Conservation (phyloP, 805 yeast species). For the Metschnikowia arizonensis region DNA sequence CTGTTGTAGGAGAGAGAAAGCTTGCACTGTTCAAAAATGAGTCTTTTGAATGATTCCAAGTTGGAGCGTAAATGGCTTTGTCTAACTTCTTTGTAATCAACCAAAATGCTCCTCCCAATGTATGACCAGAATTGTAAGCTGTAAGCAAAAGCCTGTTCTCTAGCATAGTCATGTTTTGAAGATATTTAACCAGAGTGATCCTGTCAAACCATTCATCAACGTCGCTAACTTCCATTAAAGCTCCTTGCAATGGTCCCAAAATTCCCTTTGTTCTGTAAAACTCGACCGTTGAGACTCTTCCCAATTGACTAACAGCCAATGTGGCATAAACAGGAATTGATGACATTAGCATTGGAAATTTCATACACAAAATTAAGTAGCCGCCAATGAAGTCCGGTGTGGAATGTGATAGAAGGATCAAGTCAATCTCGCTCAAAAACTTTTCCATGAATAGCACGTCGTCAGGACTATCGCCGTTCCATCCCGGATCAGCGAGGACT, state of each 20-base stretch:
- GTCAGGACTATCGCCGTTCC: constrained; percentile 52
- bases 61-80: constrained; percentile 79
- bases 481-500: constrained; percentile 68
- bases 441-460: constrained; percentile 33
- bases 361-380: constrained; percentile 58
- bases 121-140: constrained; percentile 87
- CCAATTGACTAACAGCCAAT: constrained; percentile 82
- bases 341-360: constrained; percentile 51
- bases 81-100: constrained; percentile 67
- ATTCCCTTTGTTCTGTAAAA: constrained; percentile 68
- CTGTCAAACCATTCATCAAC: constrained; percentile 78
- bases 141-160: constrained; percentile 67
- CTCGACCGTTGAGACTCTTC: constrained; percentile 82
- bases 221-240: constrained; percentile 61
- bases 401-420: constrained; percentile 82
- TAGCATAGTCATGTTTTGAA: constrained; percentile 65
- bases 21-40: constrained; percentile 73
- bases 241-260: constrained; percentile 62
- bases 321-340: constrained; percentile 81
- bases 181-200: constrained; percentile 65
- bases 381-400: constrained; percentile 79
- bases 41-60: constrained; percentile 94
- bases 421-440: constrained; percentile 46
- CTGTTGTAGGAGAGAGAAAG: constrained; percentile 46
- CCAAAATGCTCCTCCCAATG: constrained; percentile 94